These are phyloP conservation scores for Aureobasidium vineae DNA, from an alignment of 2,329 filamentous ascomycete genomes.

Conservation along the genomic window DNA sequence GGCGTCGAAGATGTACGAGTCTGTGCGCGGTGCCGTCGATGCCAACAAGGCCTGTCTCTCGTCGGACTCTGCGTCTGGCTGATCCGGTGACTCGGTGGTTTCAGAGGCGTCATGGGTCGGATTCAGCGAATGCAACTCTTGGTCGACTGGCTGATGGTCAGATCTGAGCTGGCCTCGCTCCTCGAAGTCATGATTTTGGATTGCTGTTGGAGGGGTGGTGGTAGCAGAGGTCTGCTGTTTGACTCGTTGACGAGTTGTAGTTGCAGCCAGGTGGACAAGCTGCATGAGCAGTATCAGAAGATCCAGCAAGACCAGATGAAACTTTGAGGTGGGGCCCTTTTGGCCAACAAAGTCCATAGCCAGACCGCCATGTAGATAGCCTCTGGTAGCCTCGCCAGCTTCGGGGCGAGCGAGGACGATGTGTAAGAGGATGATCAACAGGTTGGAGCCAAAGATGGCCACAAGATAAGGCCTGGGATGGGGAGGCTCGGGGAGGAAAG, in stretches of 20 bases:
- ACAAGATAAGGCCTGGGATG: constrained; percentile 53
- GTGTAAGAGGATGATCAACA: constrained; percentile 58
- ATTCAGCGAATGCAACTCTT: constrained; percentile 43
- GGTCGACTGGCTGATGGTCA: constrained; percentile 41
- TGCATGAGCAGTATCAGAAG: constrained; percentile 55
- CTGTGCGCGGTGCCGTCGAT: constrained; percentile 32
- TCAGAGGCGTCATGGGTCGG: constrained; percentile 27
- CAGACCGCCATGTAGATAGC: constrained; percentile 61
- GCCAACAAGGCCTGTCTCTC: constrained; percentile 27
- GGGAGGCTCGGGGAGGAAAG: constrained; percentile 51
- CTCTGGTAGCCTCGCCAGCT: constrained; percentile 50
- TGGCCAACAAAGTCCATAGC: constrained; percentile 66
- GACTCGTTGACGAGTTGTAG: constrained; percentile 52
- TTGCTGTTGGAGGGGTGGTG: constrained; percentile 31
- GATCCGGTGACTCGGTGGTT: neutral
- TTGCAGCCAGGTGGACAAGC: constrained; percentile 56
- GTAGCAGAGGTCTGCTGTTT: constrained; percentile 40
- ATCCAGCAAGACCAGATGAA: constrained; percentile 55
- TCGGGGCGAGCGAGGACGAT: constrained; percentile 42
- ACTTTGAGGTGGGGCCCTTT: constrained; percentile 55
- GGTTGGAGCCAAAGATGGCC: constrained; percentile 53
- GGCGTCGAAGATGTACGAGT: constrained; percentile 44
- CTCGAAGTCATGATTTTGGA: constrained; percentile 60
- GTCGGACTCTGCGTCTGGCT: constrained; percentile 26
- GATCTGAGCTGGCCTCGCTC: constrained; percentile 50